A percentile compares a stretch with the other conserved stretches of the same genome.
Evolutionary conservation across 805 yeast species (phyloP).

Genomic region (Suhomyces kilbournensis): DNA sequence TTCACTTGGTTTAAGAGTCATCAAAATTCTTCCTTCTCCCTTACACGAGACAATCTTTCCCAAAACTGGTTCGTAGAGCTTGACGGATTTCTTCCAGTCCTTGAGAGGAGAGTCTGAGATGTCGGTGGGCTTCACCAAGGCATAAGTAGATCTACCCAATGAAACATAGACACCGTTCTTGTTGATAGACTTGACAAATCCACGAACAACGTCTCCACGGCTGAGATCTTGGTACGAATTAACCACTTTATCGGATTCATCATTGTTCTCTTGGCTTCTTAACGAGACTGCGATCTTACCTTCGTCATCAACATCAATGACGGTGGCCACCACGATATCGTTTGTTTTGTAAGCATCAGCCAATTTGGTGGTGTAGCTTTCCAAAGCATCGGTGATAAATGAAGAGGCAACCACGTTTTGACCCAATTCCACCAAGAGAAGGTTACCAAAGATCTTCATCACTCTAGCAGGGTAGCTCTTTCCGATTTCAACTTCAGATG

Average conservation of each 20-base stretch:
- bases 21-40: conserved; percentile 59
- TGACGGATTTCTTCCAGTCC: conserved; percentile 83
- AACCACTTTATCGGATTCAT: conserved; percentile 51
- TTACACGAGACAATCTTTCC: conserved; percentile 70
- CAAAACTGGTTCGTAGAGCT: conserved; percentile 64
- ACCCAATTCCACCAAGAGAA: conserved; percentile 69
- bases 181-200: conserved; percentile 73
- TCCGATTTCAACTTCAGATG: conserved; percentile 54
- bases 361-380: conserved; percentile 57
- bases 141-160: conserved; percentile 67
- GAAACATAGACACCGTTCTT: conserved; percentile 77
- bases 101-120: conserved; percentile 76
- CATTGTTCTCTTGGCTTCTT: conserved; percentile 48
- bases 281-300: conserved; percentile 63
- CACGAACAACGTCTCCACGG: conserved; percentile 73
- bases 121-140: conserved; percentile 77
- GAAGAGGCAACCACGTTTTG: conserved; percentile 59
- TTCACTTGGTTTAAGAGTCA: conserved; percentile 80
- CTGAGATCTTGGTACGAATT: conserved; percentile 50
- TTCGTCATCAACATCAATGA: conserved; percentile 48
- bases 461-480: conserved; percentile 60
- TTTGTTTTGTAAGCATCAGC: conserved; percentile 48
- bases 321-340: conserved; percentile 56
- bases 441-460: conserved; percentile 53
- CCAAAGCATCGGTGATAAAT: conserved; percentile 72